Percentiles rank a stretch among this genome's conserved stretches.
These are phyloP conservation scores for Thielaviopsis punctulata DNA, from an alignment of 2,329 filamentous ascomycete genomes.

Conservation along the genomic window DNA sequence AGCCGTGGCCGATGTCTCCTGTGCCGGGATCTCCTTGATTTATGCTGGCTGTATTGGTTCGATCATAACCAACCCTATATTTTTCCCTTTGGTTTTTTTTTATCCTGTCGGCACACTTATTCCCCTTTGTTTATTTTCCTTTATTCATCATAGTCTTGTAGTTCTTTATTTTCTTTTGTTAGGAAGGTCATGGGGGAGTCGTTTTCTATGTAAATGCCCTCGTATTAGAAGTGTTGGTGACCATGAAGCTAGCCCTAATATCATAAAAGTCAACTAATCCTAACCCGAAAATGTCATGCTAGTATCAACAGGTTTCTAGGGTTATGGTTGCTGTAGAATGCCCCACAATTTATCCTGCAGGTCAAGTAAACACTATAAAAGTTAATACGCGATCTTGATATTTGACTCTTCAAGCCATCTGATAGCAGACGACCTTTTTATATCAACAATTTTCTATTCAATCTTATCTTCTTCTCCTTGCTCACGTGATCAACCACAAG, in stretches of 20 bases:
- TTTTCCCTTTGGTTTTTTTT: neutral
- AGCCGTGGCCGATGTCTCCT: conserved; percentile 7
- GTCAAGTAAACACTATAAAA: too few species aligned
- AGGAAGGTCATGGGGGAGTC: neutral
- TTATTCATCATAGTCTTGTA: neutral
- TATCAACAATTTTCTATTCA: neutral
- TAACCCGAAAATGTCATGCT: too few species aligned
- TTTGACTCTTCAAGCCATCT: too few species aligned
- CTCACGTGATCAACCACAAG: neutral
- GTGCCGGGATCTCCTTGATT: neutral
- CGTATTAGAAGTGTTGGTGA: too few species aligned
- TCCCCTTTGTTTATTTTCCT: neutral
- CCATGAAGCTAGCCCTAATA: too few species aligned
- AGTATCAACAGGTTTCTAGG: too few species aligned
- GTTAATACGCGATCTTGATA: too few species aligned
- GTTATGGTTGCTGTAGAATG: too few species aligned
- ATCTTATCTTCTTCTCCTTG: neutral
- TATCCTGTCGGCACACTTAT: too few species aligned
- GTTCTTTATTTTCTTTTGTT: neutral
- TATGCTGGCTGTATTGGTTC: neutral
- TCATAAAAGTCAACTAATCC: too few species aligned
- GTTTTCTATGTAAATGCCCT: neutral
- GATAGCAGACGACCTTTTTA: neutral
- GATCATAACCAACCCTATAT: neutral
- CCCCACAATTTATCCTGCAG: too few species aligned